Conservation (phyloP, 225 moss, liverwort and hornwort genomes). For the Marchantia paleacea region DNA sequence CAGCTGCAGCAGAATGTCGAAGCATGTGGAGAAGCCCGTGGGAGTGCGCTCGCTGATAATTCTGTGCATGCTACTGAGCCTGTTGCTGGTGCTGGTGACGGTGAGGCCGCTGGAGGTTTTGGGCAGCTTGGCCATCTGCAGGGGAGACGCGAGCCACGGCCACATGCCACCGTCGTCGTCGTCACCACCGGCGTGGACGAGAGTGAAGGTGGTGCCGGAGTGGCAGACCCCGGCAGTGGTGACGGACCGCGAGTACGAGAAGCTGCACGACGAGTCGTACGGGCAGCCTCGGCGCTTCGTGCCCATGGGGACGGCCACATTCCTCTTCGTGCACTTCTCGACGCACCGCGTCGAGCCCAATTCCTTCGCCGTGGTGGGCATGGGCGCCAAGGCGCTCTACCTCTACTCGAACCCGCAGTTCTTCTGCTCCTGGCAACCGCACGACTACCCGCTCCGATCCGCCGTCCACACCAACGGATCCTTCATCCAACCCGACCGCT, state of each 20-base stretch:
- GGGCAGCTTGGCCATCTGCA: background rate
- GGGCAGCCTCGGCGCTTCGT: background rate
- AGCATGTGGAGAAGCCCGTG: background rate
- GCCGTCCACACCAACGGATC: background rate
- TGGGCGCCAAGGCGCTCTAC: conserved; percentile 29
- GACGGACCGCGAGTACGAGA: conserved; percentile 17
- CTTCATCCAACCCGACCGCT: conserved; percentile 8
- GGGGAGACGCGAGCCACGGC: background rate
- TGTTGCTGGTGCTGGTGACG: background rate
- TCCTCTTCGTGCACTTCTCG: conserved; percentile 35
- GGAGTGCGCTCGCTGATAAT: background rate
- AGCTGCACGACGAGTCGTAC: conserved; percentile 10
- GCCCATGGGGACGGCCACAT: conserved; percentile 36
- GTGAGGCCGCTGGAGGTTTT: background rate
- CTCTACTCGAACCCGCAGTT: conserved; percentile 28
- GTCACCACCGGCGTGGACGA: background rate
- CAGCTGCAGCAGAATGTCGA: background rate
- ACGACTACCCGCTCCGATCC: background rate
- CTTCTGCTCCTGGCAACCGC: conserved; percentile 32
- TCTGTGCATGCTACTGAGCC: background rate
- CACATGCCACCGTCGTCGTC: background rate
- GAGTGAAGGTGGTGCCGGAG: background rate
- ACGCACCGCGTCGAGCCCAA: conserved; percentile 28
- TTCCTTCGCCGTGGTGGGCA: conserved; percentile 29
- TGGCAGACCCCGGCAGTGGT: background rate